These are phyloP conservation scores for Alternaria solani DNA, from an alignment of 2,329 filamentous ascomycete species.

Conservation along the genomic window DNA sequence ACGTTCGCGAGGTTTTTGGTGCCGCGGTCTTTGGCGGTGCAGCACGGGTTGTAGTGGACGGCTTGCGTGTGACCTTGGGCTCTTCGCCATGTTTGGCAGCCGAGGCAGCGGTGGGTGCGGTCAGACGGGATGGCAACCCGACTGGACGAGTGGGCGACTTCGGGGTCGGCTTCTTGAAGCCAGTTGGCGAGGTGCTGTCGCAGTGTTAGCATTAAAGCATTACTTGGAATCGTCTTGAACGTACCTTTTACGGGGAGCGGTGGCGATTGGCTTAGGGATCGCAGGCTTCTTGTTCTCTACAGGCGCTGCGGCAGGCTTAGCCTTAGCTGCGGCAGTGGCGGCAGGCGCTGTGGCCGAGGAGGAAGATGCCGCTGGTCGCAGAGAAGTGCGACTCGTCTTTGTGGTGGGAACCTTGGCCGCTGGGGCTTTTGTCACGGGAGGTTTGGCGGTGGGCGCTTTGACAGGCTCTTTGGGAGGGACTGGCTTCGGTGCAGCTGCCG, in stretches of 20 bases:
- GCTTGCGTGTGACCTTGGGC: constrained; percentile 50
- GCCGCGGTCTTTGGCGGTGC: constrained; percentile 39
- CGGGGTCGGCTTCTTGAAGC: constrained; percentile 50
- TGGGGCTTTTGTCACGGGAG: constrained; percentile 5
- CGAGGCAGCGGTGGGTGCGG: constrained; percentile 74
- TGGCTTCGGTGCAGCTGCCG: constrained; percentile 33
- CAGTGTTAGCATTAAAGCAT: constrained; percentile 11
- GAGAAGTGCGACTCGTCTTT: constrained; percentile 40
- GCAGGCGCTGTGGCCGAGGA: constrained; percentile 31
- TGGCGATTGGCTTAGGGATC: constrained; percentile 21
- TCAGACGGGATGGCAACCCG: constrained; percentile 71
- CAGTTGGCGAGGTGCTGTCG: constrained; percentile 34
- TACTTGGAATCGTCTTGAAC: not conserved
- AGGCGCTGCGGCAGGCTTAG: constrained; percentile 17
- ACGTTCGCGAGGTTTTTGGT: constrained; percentile 46
- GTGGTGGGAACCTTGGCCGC: constrained; percentile 22
- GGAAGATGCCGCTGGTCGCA: constrained; percentile 34
- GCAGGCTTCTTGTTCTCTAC: constrained; percentile 23
- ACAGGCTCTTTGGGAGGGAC: constrained; percentile 31
- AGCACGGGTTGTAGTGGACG: constrained; percentile 50
- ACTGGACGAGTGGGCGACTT: constrained; percentile 74
- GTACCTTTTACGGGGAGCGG: constrained; percentile 24
- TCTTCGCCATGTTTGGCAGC: constrained; percentile 64
- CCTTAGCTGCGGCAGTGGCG: constrained; percentile 29
- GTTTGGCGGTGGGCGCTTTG: constrained; percentile 21